Base-by-base conservation (phyloP, 1,284 basidiomycete genomes). In the Coniophora puteana region DNA sequence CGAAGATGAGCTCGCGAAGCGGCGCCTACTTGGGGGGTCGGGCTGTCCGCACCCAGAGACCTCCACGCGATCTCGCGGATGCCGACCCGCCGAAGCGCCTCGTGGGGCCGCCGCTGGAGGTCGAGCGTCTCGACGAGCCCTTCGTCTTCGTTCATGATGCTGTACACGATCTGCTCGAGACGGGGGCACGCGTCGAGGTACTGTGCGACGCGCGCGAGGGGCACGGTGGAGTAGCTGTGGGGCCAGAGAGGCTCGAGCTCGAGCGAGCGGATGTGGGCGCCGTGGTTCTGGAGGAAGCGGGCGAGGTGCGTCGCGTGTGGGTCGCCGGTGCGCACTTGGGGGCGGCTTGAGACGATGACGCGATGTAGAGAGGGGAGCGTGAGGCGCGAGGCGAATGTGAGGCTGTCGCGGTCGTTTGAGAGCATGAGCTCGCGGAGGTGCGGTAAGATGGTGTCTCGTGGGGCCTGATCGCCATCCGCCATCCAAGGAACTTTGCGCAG, bases 61-160 rank as follows among this genome's bases (percentile, higher is more conserved):
- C 23, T 10, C 8, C 17, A 7, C 12, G 28, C 26, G 24, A 38
- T 20, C n/a, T 25, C 36, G 22, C 22, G 25, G 25, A 38, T 8
- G 36, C 36, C 36, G 30, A 38, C 30, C 7, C 36, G 36, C 10
- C 36, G 36, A n/a, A 38, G 26, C n/a, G 36, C 8, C n/a, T 11
- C 8, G 20, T 38, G 36, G 8, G 36, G 36, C n/a, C n/a, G n/a
- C 13, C n/a, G 8, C 7, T 7, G 8, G 7, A 29, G 8, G n/a
- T 17, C 16, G 7, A 16, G 8, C 8, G 30, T 30, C n/a, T n/a
- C n/a, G n/a, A n/a, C n/a, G n/a, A n/a, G n/a, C n/a, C n/a, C n/a
- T n/a, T n/a, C n/a, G 8, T n/a, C 24, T 8, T n/a, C n/a, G 13
- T 17, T 20, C 8, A 8, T 10, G 10, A 20, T n/a, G 18, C 30